Evolutionary conservation across 179 eudicot species (phyloP), one percentile per base, ranked within the genome.

Genomic region (Camellia oleifera): DNA sequence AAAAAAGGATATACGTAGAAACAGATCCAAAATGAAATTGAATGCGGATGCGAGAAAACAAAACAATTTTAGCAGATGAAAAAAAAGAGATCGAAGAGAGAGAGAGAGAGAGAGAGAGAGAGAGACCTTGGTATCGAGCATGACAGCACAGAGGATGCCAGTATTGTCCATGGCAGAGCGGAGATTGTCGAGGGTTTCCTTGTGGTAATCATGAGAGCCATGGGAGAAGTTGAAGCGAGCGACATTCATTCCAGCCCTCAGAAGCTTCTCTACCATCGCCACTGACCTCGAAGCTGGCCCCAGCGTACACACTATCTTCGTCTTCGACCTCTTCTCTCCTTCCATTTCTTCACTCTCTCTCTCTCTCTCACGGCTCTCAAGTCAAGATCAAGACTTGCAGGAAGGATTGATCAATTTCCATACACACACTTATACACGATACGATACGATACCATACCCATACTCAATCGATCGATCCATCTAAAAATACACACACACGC

Each of bases 171-270:
- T 87, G 68, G 89, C 89, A 26, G 82, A 54, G 1, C 78, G 77
- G 82, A 87, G 88, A 64, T 85, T 87, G 66, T 87, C 84, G 3
- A 87, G 86, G 66, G 90, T 85, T 73, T 87, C 83, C 80, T 87
- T 85, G 44, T 85, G 90, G 62, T 87, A 87, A 2, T 87, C 88
- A 32, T 87, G 86, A 23, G 89, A 82, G 17, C 89, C 89, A 23
- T 87, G 90, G 0, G 90, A 87, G 85, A 87, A 87, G 74, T 87
- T 87, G 82, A 87, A 87, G 0, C 86, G 78, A 17, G 90, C 88
- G 0, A 87, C 90, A 75, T 83, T 87, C 90, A 87, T 87, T 7
- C 90, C 88, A 2, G 88, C 88, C 32, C 26, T 81, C 54, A 86
- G 72, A 4, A 86, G 82, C 81, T 86, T 86, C 83, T 81, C 88